These are phyloP conservation scores for Rhododendron ferrugineum DNA, from an alignment of 148 eudicot genomes.

Conservation along the genomic window DNA sequence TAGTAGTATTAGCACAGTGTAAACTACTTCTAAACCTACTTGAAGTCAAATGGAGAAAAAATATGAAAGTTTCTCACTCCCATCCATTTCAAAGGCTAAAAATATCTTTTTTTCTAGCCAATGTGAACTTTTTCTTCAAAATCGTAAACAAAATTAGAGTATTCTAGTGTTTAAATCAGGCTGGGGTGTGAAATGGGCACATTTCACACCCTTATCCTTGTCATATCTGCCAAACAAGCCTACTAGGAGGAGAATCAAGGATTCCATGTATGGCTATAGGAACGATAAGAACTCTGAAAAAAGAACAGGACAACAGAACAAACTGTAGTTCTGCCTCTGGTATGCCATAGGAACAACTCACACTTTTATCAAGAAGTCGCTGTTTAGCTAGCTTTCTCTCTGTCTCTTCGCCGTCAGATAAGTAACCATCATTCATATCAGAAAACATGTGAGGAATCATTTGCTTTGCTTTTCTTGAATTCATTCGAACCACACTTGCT, in stretches of 20 bases:
- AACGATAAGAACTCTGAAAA: neutral
- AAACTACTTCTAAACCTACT: neutral
- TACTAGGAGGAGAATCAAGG: neutral
- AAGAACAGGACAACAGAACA: constrained; percentile 11
- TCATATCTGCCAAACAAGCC: neutral
- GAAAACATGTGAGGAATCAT: constrained; percentile 71
- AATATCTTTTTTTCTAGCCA: neutral
- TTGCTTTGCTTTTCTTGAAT: constrained; percentile 54
- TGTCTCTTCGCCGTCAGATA: constrained; percentile 76
- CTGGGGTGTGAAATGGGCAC: neutral
- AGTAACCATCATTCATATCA: constrained; percentile 70
- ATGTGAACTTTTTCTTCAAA: neutral
- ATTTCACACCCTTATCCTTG: neutral
- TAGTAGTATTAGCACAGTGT: neutral
- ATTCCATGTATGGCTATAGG: neutral
- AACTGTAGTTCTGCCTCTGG: neutral
- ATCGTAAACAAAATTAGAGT: neutral
- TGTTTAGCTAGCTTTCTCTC: constrained; percentile 50
- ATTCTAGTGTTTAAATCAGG: neutral
- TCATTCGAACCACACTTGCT: constrained; percentile 28
- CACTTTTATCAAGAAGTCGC: constrained; percentile 44
- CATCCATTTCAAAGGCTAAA: neutral
- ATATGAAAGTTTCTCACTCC: neutral
- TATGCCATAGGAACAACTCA: constrained; percentile 17
- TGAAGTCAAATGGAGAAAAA: neutral